Base-by-base conservation (phyloP, 805 yeast genomes). In the Pichia californica region DNA sequence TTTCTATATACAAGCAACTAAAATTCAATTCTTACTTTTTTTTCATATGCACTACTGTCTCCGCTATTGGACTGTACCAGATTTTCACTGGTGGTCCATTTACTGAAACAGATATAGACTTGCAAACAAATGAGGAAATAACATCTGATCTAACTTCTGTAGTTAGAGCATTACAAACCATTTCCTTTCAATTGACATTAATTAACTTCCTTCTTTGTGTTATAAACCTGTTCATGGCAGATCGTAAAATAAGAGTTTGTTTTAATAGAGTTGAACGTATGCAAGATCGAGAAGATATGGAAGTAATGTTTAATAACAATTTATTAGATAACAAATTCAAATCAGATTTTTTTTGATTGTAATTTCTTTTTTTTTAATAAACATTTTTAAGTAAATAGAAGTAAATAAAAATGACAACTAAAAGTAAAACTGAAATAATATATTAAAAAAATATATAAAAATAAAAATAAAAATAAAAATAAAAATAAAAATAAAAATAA, bases 181-280 rank as follows among this genome's bases (percentile, higher is more conserved):
- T 55, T 7, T 53, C 61, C 2, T 45, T 59, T 13, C 48, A 50
- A 4, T 25, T 61, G 27, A 42, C 54, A 7, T 14, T 49, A 1
- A 39, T 53, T 15, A 55, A 55, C 15, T 45, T 56, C 3, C 29
- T 53, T 11, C 42, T 53, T 38, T 47, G 61, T 7, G 15, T 49
- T 20, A 46, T 52, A 18, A 60, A 54, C 38, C 52, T 57, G 26
- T 46, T 45, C 47, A 31, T 59, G 29, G 44, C 59, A 8, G 48
- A 54, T 40, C 52, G 53, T 31, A 47, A 59, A 29, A 45, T 60
- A n/a, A 40, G 54, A 5, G 36, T 53, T 18, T 59, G 52, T 41
- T 51, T 59, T 21, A 57, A 57, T 42, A 45, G 56, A 23, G 49
- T 55, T 6, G 63, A 57, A 28, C 38, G 54, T 27, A 46, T 44